Conservation (phyloP, 2,329 filamentous ascomycete genomes). For the Penicillium sp. region DNA sequence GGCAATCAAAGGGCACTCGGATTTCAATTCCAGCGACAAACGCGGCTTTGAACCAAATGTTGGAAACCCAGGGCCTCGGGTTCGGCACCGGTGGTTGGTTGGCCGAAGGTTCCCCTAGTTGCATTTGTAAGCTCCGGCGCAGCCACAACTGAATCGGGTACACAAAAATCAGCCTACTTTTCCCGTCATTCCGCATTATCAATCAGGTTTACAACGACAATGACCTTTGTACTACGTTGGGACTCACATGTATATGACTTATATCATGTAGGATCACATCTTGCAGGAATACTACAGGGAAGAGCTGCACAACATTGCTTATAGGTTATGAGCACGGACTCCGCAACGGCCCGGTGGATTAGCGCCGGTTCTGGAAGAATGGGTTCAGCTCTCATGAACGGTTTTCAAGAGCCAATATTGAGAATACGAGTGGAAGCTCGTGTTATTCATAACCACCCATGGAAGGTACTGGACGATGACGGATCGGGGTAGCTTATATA, state of each 20-base stretch:
- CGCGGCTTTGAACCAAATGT: constrained; percentile 8
- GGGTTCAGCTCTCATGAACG: background rate
- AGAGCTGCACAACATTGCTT: background rate
- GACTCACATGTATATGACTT: background rate
- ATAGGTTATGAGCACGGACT: background rate
- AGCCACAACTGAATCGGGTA: background rate
- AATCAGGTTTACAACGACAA: background rate
- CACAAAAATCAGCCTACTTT: constrained; percentile 9
- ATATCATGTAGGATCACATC: background rate
- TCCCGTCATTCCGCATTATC: constrained; percentile 4
- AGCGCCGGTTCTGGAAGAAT: background rate
- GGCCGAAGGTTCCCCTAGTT: background rate
- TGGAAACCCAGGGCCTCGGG: background rate
- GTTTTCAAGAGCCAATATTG: background rate
- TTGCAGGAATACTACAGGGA: background rate
- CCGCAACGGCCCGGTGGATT: background rate
- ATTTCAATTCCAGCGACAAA: constrained; percentile 11
- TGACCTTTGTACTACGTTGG: no score
- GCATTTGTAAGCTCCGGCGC: constrained; percentile 11
- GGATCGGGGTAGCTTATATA: background rate
- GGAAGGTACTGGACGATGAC: background rate
- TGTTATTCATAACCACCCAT: background rate
- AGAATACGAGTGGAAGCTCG: background rate
- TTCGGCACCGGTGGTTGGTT: constrained; percentile 9
- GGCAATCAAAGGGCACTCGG: background rate